Percentiles rank a stretch among this genome's conserved stretches.
Conservation (phyloP, 2,329 filamentous ascomycete species). For the Exophiala sp. region DNA sequence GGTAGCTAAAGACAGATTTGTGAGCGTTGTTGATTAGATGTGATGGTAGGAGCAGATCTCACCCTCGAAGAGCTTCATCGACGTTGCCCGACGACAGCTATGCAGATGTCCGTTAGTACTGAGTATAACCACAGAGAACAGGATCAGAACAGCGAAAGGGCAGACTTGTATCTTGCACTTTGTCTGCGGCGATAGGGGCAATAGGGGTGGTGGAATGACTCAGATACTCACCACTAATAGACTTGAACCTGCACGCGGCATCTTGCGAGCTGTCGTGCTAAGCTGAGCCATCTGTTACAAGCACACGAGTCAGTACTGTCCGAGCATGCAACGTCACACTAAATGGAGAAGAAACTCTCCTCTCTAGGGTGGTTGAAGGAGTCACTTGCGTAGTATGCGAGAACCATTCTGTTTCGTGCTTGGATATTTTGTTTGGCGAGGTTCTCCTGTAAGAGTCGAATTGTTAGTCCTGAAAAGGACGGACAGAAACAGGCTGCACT, state of each 20-base stretch:
- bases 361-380: neutral
- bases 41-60: conserved; percentile 22
- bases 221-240: conserved; percentile 14
- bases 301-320: conserved; percentile 1
- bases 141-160: neutral
- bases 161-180: neutral
- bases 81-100: conserved; percentile 56
- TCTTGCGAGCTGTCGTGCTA: conserved; percentile 16
- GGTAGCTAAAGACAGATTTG: conserved; percentile 51
- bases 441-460: conserved; percentile 50
- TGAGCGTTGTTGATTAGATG: conserved; percentile 32
- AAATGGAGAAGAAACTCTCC: neutral
- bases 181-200: neutral
- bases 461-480: neutral
- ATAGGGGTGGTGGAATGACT: neutral
- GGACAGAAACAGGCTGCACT: neutral
- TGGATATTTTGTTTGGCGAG: conserved; percentile 65
- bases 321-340: neutral
- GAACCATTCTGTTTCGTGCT: conserved; percentile 63
- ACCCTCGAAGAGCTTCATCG: conserved; percentile 45
- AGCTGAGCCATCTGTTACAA: conserved; percentile 16
- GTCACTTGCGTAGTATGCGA: conserved; percentile 48
- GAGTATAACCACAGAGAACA: neutral
- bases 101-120: neutral
- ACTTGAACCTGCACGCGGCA: conserved; percentile 17